A percentile compares a stretch with the other conserved stretches of the same genome.
phyloP scores from a whole-genome alignment of 2,329 filamentous ascomycete genomes.

The Chalara sp. region DNA sequence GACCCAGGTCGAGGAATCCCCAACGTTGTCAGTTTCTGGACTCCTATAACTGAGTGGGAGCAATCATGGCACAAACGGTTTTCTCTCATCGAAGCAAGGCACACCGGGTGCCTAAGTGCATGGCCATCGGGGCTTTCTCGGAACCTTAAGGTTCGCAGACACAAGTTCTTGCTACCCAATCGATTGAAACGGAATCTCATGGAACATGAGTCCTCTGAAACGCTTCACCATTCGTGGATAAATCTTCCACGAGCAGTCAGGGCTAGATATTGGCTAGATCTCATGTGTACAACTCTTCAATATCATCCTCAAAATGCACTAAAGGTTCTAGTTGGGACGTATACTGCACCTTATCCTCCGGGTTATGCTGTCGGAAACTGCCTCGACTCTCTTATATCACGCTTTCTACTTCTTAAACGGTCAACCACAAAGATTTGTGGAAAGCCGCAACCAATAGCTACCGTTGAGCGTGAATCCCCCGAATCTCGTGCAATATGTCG shows the following conservation, averaged over 20 bases:
- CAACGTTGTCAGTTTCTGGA: too few relatives aligned
- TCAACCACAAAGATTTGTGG: too few relatives aligned
- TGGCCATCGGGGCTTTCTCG: background rate
- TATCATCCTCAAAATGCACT: constrained; percentile 13
- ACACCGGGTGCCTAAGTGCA: background rate
- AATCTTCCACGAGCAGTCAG: background rate
- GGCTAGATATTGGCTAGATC: constrained; percentile 13
- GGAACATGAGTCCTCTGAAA: background rate
- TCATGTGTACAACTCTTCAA: constrained; percentile 15
- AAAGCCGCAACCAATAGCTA: too few relatives aligned
- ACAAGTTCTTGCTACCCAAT: background rate
- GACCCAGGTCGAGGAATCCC: too few relatives aligned
- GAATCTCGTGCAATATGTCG: too few relatives aligned
- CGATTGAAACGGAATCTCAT: background rate
- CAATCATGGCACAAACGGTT: background rate
- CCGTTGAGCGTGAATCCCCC: too few relatives aligned
- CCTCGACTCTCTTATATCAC: constrained; percentile 18
- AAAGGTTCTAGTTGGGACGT: constrained; percentile 18
- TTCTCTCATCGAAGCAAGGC: background rate
- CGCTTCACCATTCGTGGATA: constrained; percentile 7
- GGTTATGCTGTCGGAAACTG: constrained; percentile 12
- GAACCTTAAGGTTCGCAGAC: background rate
- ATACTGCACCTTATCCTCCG: constrained; percentile 14
- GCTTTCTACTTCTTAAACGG: constrained; percentile 8
- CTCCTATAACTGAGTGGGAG: background rate